Conservation (phyloP, 768 basidiomycete genomes). For the Trichaptum fuscoviolaceum region DNA sequence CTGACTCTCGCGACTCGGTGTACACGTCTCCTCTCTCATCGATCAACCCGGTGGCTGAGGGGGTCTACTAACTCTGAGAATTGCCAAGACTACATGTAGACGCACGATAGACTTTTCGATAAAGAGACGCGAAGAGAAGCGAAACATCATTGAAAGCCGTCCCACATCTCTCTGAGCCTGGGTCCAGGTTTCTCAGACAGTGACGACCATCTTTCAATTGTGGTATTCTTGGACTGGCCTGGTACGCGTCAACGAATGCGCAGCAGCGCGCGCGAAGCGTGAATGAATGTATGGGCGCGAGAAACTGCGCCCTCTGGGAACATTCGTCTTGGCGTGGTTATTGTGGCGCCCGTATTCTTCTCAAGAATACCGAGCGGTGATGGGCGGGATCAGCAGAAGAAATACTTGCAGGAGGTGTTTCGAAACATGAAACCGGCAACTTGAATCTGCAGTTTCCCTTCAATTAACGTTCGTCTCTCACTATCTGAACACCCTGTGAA, state of each 20-base stretch:
- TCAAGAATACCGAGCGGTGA: too few species aligned
- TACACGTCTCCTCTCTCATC: neutral
- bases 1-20: too few species aligned
- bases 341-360: too few species aligned
- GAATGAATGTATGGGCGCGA: neutral
- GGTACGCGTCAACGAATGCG: neutral
- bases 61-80: neutral
- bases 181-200: neutral
- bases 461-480: too few species aligned
- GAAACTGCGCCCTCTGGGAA: neutral
- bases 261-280: neutral
- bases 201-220: neutral
- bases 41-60: neutral
- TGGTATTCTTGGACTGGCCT: neutral
- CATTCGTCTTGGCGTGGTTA: neutral
- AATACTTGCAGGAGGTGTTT: too few species aligned
- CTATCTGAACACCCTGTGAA: too few species aligned
- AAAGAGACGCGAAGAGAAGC: neutral
- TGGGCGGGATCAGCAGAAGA: too few species aligned
- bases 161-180: neutral
- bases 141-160: neutral
- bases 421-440: too few species aligned
- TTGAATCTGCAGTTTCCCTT: too few species aligned
- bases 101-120: neutral
- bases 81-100: neutral